A percentile compares a stretch with the other conserved stretches of the same genome.
These are phyloP conservation scores for Priceomyces carsonii DNA, from an alignment of 805 yeast genomes.

Conservation along the genomic window DNA sequence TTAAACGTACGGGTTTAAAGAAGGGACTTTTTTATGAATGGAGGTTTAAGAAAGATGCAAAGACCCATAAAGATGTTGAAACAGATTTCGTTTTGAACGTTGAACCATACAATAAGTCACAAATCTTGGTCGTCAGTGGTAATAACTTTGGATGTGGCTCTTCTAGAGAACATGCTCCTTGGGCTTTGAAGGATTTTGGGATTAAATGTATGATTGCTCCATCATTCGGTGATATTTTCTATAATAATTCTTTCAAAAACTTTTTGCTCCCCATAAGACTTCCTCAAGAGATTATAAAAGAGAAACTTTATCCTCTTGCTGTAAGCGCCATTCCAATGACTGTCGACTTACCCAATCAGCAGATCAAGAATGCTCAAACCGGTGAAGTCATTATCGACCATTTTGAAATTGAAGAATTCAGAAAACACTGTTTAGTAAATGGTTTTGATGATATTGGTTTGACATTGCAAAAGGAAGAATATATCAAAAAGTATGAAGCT, in stretches of 20 bases:
- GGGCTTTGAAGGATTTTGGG: conserved; percentile 98
- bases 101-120: conserved; percentile 76
- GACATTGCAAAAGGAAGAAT: conserved; percentile 85
- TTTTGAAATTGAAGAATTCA: conserved; percentile 86
- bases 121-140: conserved; percentile 88
- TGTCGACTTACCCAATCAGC: conserved; percentile 86
- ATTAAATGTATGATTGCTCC: conserved; percentile 96
- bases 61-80: conserved; percentile 67
- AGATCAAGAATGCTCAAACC: conserved; percentile 66
- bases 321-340: conserved; percentile 67
- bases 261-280: conserved; percentile 91
- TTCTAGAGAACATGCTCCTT: conserved; percentile 98
- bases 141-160: conserved; percentile 99
- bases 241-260: conserved; percentile 95
- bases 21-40: conserved; percentile 90
- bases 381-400: conserved; percentile 67
- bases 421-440: conserved; percentile 91
- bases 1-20: conserved; percentile 92
- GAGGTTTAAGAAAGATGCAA: conserved; percentile 65
- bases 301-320: conserved; percentile 80
- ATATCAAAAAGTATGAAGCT: conserved; percentile 71
- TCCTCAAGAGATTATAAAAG: conserved; percentile 71
- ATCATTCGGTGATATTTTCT: conserved; percentile 96
- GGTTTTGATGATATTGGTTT: conserved; percentile 97
- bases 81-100: conserved; percentile 93